These are phyloP conservation scores for Beta vulgaris DNA, from an alignment of 148 eudicot genomes.

Conservation along the genomic window DNA sequence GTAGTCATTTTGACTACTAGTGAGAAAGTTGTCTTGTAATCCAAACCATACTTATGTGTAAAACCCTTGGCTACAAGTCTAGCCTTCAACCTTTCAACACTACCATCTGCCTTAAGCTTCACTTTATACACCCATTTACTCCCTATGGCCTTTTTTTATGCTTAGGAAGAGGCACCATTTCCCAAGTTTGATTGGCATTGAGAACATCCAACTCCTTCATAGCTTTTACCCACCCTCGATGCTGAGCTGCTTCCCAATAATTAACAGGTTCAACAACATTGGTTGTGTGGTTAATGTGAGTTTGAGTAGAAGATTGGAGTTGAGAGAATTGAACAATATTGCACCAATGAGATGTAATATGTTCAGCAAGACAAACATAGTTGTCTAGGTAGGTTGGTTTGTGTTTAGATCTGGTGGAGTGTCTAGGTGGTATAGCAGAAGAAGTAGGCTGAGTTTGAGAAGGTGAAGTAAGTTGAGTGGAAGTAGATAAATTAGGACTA, in stretches of 20 bases:
- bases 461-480: too few relatives aligned
- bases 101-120: not conserved
- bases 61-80: not conserved
- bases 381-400: too few relatives aligned
- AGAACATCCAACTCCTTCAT: not conserved
- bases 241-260: not conserved
- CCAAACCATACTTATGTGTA: not conserved
- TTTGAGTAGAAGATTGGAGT: too few relatives aligned
- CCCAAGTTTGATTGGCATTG: not conserved
- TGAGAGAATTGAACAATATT: not conserved
- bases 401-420: too few relatives aligned
- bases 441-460: too few relatives aligned
- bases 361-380: too few relatives aligned
- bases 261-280: not conserved
- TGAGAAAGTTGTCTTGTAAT: not conserved
- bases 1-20: not conserved
- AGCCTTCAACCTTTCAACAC: not conserved
- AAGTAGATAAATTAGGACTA: not conserved
- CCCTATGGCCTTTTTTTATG: not conserved
- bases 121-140: not conserved
- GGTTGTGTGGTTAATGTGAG: too few relatives aligned
- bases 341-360: not conserved
- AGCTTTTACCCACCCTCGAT: not conserved
- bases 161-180: not conserved
- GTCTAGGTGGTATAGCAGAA: too few relatives aligned